Conservation (phyloP, 257 asterid species). For the Ocimum tenuiflorum region DNA sequence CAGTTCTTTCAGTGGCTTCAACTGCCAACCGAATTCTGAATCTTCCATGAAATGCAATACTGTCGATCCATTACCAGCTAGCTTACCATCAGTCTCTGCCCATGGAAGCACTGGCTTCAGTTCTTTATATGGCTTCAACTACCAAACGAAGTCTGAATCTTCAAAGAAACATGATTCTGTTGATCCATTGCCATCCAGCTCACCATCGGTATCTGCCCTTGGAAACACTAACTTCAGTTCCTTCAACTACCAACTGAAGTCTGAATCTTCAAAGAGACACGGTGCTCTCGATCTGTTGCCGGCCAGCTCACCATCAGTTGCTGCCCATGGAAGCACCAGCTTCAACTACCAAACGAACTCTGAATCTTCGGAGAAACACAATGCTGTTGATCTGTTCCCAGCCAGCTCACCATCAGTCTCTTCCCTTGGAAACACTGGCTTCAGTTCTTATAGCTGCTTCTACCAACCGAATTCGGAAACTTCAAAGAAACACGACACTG, state of each 20-base stretch:
- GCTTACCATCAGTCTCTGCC: background rate
- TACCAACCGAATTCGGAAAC: background rate
- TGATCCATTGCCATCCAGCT: background rate
- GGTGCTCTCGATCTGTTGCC: background rate
- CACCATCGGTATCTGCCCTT: too few relatives aligned
- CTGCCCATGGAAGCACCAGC: background rate
- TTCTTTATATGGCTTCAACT: too few relatives aligned
- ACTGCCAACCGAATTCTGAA: background rate
- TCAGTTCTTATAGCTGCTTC: too few relatives aligned
- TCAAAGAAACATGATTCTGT: background rate
- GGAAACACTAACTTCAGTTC: too few relatives aligned
- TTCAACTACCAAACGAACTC: too few relatives aligned
- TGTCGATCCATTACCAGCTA: background rate
- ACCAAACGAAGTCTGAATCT: too few relatives aligned
- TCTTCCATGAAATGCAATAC: slow-evolving; percentile 6
- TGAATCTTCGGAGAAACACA: too few relatives aligned
- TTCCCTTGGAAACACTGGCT: too few relatives aligned
- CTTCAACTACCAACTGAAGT: slow-evolving; percentile 1
- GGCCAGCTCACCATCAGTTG: background rate
- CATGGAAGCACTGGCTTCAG: background rate
- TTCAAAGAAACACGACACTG: slow-evolving; percentile 8
- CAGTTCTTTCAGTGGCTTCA: too few relatives aligned
- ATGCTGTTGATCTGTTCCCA: background rate
- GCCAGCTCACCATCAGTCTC: too few relatives aligned
- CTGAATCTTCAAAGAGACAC: slow-evolving; percentile 5